Percentiles rank a stretch among this genome's conserved stretches.
Evolutionary conservation across 164 flowering plant species (phyloP).

Genomic region (Malania oleifera): DNA sequence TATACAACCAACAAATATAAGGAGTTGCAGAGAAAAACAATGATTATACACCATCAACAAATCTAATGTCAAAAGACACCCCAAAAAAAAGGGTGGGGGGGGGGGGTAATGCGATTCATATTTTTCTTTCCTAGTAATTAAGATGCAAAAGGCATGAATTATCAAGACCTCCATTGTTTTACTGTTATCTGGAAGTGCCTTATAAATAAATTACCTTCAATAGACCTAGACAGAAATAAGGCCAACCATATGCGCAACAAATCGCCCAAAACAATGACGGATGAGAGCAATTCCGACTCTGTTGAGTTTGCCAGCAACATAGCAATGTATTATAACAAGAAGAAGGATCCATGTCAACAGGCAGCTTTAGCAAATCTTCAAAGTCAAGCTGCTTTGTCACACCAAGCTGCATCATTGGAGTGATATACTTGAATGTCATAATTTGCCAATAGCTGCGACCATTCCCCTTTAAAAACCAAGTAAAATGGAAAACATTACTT

Average conservation of each 20-base stretch:
- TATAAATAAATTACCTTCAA: conserved; percentile 53
- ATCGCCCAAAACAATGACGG: conserved; percentile 73
- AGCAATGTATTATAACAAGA: conserved; percentile 44
- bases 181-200: neutral
- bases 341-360: conserved; percentile 64
- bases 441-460: conserved; percentile 40
- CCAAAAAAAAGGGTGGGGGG: no score
- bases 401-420: conserved; percentile 61
- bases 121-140: no score
- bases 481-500: conserved; percentile 3
- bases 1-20: no score
- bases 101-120: no score
- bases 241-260: conserved; percentile 78
- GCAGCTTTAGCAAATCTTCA: conserved; percentile 67
- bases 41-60: no score
- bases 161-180: neutral
- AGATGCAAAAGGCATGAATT: neutral
- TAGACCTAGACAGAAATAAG: conserved; percentile 64
- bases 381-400: conserved; percentile 74
- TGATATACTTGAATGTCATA: conserved; percentile 56
- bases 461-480: conserved; percentile 29
- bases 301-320: conserved; percentile 59
- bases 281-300: conserved; percentile 19
- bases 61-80: no score
- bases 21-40: no score